Percentiles rank a stretch among this genome's conserved stretches.
Evolutionary conservation across 768 basidiomycete genomes (phyloP).

Genomic region (Boletus pseudo-olivaceus): DNA sequence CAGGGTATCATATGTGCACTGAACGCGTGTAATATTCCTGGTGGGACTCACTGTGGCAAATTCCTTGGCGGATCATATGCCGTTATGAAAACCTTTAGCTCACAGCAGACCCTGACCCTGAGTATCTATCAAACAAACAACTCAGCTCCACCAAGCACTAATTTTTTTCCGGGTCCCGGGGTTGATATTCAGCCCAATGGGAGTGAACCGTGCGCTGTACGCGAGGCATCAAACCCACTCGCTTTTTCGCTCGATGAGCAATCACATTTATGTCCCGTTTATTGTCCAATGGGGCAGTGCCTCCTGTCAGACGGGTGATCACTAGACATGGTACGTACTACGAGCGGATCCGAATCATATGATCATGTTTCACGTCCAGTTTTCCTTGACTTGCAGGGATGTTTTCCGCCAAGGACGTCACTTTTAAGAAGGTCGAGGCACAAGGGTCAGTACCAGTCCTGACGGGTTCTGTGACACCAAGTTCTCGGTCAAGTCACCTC

Average conservation of each 20-base stretch:
- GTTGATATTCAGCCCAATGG: neutral
- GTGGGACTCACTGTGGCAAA: slow-evolving; percentile 1
- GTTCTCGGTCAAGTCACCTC: neutral
- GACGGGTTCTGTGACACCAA: neutral
- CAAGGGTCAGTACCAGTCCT: neutral
- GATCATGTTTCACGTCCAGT: neutral
- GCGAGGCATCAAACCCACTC: slow-evolving; percentile 14
- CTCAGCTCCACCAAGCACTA: neutral
- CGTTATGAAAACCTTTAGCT: slow-evolving; percentile 12
- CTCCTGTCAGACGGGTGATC: neutral
- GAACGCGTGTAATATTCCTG: neutral
- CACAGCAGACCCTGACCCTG: slow-evolving; percentile 20
- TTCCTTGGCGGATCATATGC: neutral
- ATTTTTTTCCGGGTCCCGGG: neutral
- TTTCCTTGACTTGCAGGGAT: neutral
- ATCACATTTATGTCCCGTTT: neutral
- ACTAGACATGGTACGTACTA: neutral
- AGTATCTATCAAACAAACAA: slow-evolving; percentile 5
- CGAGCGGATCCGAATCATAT: neutral
- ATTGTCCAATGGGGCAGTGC: neutral
- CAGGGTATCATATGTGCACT: neutral
- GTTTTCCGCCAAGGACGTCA: neutral
- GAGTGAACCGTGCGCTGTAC: slow-evolving; percentile 5
- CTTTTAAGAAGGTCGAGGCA: neutral
- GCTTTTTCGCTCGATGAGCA: neutral